Conservation (phyloP, 371 early-diverging fungal species). For the Mortierella sp. region DNA sequence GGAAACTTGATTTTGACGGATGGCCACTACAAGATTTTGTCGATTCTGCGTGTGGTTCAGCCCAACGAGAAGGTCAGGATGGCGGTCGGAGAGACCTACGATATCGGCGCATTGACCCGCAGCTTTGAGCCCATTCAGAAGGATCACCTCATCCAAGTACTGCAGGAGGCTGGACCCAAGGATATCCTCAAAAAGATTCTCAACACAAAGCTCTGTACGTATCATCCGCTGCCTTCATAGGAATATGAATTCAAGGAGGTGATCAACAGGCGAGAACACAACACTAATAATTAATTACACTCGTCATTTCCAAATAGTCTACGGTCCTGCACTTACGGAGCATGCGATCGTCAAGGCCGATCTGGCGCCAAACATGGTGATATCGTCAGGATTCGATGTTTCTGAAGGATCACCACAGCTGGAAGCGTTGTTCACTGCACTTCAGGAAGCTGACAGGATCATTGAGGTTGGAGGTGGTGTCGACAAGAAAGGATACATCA, state of each 20-base stretch:
- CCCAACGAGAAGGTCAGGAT: constrained; percentile 79
- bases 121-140: constrained; percentile 74
- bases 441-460: constrained; percentile 69
- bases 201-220: constrained; percentile 74
- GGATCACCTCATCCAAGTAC: constrained; percentile 65
- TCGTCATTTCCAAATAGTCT: constrained; percentile 59
- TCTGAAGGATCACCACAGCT: constrained; percentile 62
- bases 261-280: background rate
- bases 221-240: background rate
- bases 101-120: constrained; percentile 63
- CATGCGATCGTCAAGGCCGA: constrained; percentile 83
- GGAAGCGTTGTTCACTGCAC: constrained; percentile 59
- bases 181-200: constrained; percentile 85
- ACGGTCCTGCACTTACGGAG: constrained; percentile 92
- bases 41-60: constrained; percentile 90
- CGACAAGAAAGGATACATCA: constrained; percentile 72
- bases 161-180: constrained; percentile 75
- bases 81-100: constrained; percentile 87
- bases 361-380: constrained; percentile 75
- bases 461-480: constrained; percentile 63
- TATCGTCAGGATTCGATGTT: constrained; percentile 66
- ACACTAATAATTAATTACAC: background rate
- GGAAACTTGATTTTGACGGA: constrained; percentile 98
- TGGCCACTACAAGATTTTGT: constrained; percentile 85
- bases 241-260: background rate